Conservation (phyloP, 495 filamentous ascomycete genomes). For the Elaphomyces granulatus region DNA sequence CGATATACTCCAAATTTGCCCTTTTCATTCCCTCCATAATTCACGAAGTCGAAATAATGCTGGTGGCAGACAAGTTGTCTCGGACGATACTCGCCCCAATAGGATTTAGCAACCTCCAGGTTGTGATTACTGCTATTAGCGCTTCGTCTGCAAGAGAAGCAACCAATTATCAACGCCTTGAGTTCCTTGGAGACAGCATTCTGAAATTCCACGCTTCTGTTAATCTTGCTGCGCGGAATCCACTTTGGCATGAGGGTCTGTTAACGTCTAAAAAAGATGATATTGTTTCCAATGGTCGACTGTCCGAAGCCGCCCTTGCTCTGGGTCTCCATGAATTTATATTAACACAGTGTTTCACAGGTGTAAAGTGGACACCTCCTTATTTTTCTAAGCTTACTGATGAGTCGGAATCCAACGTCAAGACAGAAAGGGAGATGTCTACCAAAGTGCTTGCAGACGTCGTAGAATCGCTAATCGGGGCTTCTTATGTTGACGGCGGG, state of each 20-base stretch:
- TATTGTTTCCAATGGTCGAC: conserved; percentile 56
- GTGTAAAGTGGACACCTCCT: conserved; percentile 53
- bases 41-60: conserved; percentile 46
- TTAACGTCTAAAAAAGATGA: conserved; percentile 54
- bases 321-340: conserved; percentile 61
- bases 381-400: conserved; percentile 37
- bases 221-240: conserved; percentile 50
- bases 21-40: conserved; percentile 63
- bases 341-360: conserved; percentile 49
- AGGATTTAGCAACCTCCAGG: conserved; percentile 35
- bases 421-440: conserved; percentile 33
- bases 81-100: conserved; percentile 43
- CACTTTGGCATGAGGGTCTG: conserved; percentile 63
- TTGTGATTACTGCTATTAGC: conserved; percentile 61
- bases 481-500: conserved; percentile 59
- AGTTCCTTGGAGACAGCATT: conserved; percentile 78
- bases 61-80: conserved; percentile 51
- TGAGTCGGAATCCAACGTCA: conserved; percentile 3
- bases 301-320: conserved; percentile 48
- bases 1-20: conserved; percentile 46
- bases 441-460: conserved; percentile 83
- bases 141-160: conserved; percentile 44
- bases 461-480: conserved; percentile 73
- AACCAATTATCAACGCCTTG: conserved; percentile 70
- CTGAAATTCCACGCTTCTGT: conserved; percentile 65